Base-by-base conservation (phyloP, 2,329 filamentous ascomycete genomes). In the Coniochaeta hoffmannii region DNA sequence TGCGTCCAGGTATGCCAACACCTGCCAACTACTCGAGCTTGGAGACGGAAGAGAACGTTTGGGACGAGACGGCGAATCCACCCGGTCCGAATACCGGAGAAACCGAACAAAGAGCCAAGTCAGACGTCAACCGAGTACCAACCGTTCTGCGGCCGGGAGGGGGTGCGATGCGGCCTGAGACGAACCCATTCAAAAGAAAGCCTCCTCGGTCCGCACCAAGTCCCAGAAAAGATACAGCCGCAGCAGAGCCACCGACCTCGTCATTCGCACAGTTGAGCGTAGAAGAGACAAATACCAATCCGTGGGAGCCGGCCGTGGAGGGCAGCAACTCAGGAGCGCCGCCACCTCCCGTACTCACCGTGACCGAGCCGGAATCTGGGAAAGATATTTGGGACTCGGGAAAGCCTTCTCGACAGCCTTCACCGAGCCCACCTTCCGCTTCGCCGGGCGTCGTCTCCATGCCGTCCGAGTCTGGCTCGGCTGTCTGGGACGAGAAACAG, bases 111-210 rank as follows among this genome's bases (percentile, higher is more conserved):
- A 34, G 49, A 31, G 15, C 28, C 28, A 34, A 34, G 3, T 36
- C 49, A 31, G 59, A 59, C 19, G 44, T 56, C n/a, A 54, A 53
- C 53, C 54, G 57, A 17, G 58, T 59, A 9, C 62, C 62, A 8
- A 55, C 49, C 15, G 58, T 61, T n/a, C 52, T 62, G 32, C 52
- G 61, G 44, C 62, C 62, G 3, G 63, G 63, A 0, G 68, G 66
- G 19, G 61, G 58, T 41, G 36, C 36, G 49, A 57, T 59, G 17
- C 56, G 55, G 4, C 32, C 65, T 19, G 67, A 77, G 56, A 81
- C 78, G 19, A 83, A 83, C 54, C 80, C 80, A 0, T 83, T 83
- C 64, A 78, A 77, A 58, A 75, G 77, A 55, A 79, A 78, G 59
- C 68, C 72, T 4, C 60, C 51, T 19, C 44, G 36, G 17, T 44